Evolutionary conservation across 257 asterid genomes (phyloP), one percentile per base, ranked within the genome.

Genomic region (Solanum peruvianum): DNA sequence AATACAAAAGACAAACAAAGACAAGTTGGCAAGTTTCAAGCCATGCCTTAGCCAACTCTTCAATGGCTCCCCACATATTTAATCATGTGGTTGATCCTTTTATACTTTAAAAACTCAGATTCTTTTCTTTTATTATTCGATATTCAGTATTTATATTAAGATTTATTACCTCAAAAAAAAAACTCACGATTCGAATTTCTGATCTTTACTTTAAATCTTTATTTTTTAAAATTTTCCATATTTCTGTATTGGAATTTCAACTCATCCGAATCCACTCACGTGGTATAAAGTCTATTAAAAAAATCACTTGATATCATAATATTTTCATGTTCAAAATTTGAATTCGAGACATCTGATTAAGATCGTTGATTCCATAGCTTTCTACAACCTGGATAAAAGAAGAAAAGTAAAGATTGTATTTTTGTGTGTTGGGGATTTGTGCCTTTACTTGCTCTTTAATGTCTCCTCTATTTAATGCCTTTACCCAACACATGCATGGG

Each of bases 31-130:
- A 72, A 86, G 86, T 82, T 37, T 37, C 66, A 85, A 71, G 75
- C 81, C 88, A 86, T 58, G 18, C 82, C 62, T 41, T 70, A 80
- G 87, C 85, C 90, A 88, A 81, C 84, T 78, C 83, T 20, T 27
- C n/a, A 5, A 13, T 66, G 42, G 15, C 33, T 56, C 39, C 67
- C 42, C 85, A 18, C 85, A 47, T 47, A 80, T 80, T 29, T 47
- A 80, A 80, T 29, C 29, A 2, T 47, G 31, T 78, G 67, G 78
- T 47, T 49, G 27, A 33, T 37, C 62, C 44, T 44, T 67, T 39
- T 20, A 6, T 8, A 83, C 23, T 72, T 70, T 33, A 18, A 45
- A 62, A 60, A 31, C n/a, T 21, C 20, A 25, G 52, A 60, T 84
- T 44, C 66, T 29, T 66, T 66, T 18, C 29, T 31, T 9, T 8